Conservation (phyloP, 2,329 filamentous ascomycete species). For the Beauveria sp. region DNA sequence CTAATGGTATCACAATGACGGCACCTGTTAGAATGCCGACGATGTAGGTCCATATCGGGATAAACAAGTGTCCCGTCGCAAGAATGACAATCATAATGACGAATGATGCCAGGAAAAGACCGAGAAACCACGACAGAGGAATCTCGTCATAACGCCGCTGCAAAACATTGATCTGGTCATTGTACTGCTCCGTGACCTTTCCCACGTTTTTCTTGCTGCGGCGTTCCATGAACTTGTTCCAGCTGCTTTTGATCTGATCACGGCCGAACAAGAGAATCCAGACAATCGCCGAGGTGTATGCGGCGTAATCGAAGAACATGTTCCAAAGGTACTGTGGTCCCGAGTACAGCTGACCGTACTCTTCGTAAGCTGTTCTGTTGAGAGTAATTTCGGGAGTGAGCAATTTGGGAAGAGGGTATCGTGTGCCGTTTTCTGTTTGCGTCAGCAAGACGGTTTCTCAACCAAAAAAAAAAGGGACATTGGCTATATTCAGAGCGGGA, state of each 20-base stretch:
- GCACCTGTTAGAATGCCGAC: constrained; percentile 48
- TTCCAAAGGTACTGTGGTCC: constrained; percentile 49
- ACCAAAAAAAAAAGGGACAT: neutral
- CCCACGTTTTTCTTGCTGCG: constrained; percentile 20
- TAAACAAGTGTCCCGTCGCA: constrained; percentile 44
- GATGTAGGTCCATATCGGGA: constrained; percentile 53
- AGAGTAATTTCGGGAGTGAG: constrained; percentile 30
- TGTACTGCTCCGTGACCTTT: constrained; percentile 46
- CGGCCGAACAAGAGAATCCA: constrained; percentile 53
- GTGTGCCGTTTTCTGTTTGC: constrained; percentile 23
- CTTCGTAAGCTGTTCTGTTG: constrained; percentile 40
- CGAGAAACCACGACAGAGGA: constrained; percentile 49
- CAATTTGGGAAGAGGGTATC: constrained; percentile 26
- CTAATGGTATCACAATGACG: constrained; percentile 47
- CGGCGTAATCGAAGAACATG: constrained; percentile 54
- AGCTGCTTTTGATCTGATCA: constrained; percentile 36
- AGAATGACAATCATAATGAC: constrained; percentile 39
- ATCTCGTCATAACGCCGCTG: constrained; percentile 51
- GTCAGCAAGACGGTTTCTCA: constrained; percentile 9
- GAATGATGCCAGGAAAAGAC: constrained; percentile 39
- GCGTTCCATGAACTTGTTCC: constrained; percentile 34
- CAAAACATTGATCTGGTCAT: constrained; percentile 51
- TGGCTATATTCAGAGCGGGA: no score
- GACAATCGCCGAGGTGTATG: constrained; percentile 48
- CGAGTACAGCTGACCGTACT: constrained; percentile 48